Conservation (phyloP, 805 yeast species). For the Metschnikowia lachancei region DNA sequence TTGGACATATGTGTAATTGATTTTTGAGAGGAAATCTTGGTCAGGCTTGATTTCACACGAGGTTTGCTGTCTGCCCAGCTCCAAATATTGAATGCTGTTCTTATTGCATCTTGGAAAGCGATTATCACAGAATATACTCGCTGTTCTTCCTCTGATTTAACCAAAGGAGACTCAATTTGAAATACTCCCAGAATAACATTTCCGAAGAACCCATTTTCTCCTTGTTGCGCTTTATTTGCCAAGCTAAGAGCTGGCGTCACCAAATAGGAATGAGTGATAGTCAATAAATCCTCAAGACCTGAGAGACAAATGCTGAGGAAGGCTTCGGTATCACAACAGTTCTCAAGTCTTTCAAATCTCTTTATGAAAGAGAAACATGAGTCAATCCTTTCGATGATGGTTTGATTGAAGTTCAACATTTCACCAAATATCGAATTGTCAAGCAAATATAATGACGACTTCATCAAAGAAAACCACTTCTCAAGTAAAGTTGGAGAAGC, state of each 20-base stretch:
- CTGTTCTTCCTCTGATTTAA: constrained; percentile 48
- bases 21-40: constrained; percentile 19
- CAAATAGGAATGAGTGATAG: constrained; percentile 55
- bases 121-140: constrained; percentile 57
- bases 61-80: constrained; percentile 53
- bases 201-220: constrained; percentile 57
- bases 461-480: constrained; percentile 50
- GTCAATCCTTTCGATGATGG: constrained; percentile 43
- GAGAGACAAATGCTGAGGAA: constrained; percentile 46
- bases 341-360: constrained; percentile 15
- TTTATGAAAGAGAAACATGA: constrained; percentile 29
- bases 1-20: constrained; percentile 44
- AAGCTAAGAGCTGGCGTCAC: constrained; percentile 31
- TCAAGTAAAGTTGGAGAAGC: constrained; percentile 43
- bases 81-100: constrained; percentile 65
- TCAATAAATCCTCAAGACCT: constrained; percentile 67
- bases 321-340: constrained; percentile 37
- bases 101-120: constrained; percentile 60
- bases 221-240: constrained; percentile 10
- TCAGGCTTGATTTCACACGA: background rate
- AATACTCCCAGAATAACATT: constrained; percentile 77
- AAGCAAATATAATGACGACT: constrained; percentile 51
- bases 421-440: constrained; percentile 54
- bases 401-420: constrained; percentile 51
- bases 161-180: constrained; percentile 62